phyloP scores from a whole-genome alignment of 306 rosid species.

The Vicia sativa region DNA sequence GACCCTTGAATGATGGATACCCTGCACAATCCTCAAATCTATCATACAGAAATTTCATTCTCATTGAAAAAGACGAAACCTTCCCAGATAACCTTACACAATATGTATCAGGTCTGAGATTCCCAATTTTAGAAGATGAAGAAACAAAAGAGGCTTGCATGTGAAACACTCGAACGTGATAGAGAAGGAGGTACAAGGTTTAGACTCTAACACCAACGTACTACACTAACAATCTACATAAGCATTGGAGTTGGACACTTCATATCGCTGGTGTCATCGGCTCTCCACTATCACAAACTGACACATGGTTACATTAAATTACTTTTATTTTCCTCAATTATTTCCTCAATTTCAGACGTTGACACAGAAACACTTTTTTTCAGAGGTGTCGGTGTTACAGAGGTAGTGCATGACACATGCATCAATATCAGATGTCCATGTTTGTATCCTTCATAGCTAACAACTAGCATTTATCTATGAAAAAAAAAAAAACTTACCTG shows the following conservation, averaged over 20 bases:
- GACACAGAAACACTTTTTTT: no score
- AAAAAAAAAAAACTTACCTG: constrained; percentile 65
- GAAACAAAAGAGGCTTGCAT: constrained; percentile 59
- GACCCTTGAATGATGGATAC: constrained; percentile 86
- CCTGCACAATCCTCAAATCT: constrained; percentile 55
- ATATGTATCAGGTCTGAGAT: constrained; percentile 50
- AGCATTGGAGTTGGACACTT: not conserved
- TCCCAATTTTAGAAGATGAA: constrained; percentile 41
- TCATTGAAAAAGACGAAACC: constrained; percentile 37
- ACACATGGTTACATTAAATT: not conserved
- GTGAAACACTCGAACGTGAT: constrained; percentile 49
- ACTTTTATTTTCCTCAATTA: not conserved
- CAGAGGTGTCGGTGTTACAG: no score
- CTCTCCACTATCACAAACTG: not conserved
- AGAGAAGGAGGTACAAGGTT: not conserved
- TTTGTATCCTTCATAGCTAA: not conserved
- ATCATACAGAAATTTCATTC: constrained; percentile 39
- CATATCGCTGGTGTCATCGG: not conserved
- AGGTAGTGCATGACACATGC: not conserved
- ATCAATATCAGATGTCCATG: no score
- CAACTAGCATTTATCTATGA: not conserved
- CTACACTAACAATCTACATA: not conserved
- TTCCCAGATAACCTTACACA: constrained; percentile 52
- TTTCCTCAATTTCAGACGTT: no score
- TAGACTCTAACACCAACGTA: not conserved